Conservation (phyloP, 768 basidiomycete species). For the Rhizopogon sp. region DNA sequence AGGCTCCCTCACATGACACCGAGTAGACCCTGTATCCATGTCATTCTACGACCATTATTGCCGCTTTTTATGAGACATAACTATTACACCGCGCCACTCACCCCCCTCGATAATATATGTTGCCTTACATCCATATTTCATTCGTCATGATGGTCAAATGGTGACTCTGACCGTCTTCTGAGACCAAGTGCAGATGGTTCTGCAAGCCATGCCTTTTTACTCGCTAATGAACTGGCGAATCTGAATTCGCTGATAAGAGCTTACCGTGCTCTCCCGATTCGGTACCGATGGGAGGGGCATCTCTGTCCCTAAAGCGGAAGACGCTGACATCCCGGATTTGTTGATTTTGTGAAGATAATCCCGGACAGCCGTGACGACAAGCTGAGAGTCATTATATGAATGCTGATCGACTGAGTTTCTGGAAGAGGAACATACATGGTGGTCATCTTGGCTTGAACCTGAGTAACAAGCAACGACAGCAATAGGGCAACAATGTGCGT, state of each 20-base stretch:
- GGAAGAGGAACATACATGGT: slow-evolving; percentile 46
- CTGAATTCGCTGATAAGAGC: slow-evolving; percentile 19
- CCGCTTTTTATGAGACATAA: neutral
- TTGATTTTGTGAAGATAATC: slow-evolving; percentile 66
- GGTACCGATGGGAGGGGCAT: slow-evolving; percentile 24
- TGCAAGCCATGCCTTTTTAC: slow-evolving; percentile 28
- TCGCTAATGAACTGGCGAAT: slow-evolving; percentile 20
- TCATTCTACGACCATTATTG: neutral
- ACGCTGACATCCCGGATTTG: slow-evolving; percentile 17
- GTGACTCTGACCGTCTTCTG: slow-evolving; percentile 33
- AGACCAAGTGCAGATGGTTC: slow-evolving; percentile 30
- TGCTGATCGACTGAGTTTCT: neutral
- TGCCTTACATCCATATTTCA: slow-evolving; percentile 17
- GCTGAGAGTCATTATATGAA: slow-evolving; percentile 29
- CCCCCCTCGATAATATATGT: slow-evolving; percentile 5
- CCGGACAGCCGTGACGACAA: slow-evolving; percentile 58
- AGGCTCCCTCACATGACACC: slow-evolving; percentile 19
- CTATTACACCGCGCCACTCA: neutral
- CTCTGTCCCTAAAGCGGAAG: slow-evolving; percentile 23
- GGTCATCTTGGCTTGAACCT: slow-evolving; percentile 77
- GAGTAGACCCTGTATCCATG: neutral
- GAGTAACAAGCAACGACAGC: slow-evolving; percentile 77
- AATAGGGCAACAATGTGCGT: slow-evolving; percentile 79
- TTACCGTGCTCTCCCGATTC: slow-evolving; percentile 24
- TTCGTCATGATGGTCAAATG: slow-evolving; percentile 35